These are phyloP conservation scores for Mycena galopus DNA, from an alignment of 768 basidiomycete genomes.

Conservation along the genomic window DNA sequence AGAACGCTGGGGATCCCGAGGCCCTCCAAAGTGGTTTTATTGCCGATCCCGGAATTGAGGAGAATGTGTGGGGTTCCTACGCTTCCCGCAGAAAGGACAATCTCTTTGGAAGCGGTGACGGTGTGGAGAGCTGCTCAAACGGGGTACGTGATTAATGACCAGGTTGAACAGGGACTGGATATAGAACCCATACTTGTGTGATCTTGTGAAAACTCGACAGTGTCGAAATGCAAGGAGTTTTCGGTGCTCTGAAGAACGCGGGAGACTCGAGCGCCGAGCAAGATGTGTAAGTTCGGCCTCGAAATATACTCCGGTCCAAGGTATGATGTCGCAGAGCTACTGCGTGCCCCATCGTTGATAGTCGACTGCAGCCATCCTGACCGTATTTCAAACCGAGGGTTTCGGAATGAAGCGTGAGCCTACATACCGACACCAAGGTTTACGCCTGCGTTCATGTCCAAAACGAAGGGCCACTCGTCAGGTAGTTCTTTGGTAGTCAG, in stretches of 20 bases:
- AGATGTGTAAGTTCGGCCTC: neutral
- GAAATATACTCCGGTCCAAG: neutral
- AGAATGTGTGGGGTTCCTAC: neutral
- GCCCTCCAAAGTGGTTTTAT: neutral
- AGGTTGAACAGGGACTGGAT: neutral
- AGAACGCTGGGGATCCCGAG: neutral
- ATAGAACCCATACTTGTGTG: neutral
- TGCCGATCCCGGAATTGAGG: neutral
- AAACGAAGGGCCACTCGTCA: neutral
- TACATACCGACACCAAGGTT: neutral
- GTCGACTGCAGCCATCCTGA: neutral
- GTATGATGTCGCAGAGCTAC: neutral
- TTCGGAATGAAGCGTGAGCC: neutral
- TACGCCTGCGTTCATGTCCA: neutral
- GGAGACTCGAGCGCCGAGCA: neutral
- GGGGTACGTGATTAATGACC: neutral
- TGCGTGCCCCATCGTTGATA: neutral
- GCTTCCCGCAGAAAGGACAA: neutral
- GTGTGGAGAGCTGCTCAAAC: neutral
- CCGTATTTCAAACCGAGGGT: neutral
- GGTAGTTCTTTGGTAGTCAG: neutral
- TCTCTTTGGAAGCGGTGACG: neutral
- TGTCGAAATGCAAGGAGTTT: neutral
- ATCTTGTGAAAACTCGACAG: neutral
- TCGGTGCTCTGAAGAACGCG: neutral